Base-by-base conservation (phyloP, 345 rosid genomes). In the Noccaea bulbosa region DNA sequence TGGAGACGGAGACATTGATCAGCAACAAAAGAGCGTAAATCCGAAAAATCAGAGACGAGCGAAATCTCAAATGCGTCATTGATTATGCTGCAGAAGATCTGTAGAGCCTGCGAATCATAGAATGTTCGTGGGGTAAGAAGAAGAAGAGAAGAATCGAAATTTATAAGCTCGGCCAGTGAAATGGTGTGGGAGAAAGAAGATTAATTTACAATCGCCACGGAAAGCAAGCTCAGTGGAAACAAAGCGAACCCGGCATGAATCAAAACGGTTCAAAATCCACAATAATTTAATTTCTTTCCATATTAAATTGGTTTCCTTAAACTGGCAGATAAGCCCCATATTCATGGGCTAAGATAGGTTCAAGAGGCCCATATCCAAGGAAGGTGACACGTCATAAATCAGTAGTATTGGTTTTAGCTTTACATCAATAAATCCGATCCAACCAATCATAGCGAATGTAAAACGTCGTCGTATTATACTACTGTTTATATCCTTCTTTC, bases 1-100 rank as follows among this genome's bases (percentile, higher is more conserved):
- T 87, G 67, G 83, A 67, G 79, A 53, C 11, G 46, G 79, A 78
- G 40, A 71, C 44, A 35, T 71, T 48, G 67, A 79, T 51, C 4
- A 61, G 44, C 51, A 62, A 6, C 11, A 41, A 2, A 51, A 71
- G 15, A 61, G 52, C 35, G 75, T 16, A 71, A 61, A 70, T 60
- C 22, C 67, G 41, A n/a, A 70, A 50, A 35, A 32, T 60, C 27
- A 69, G 30, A 20, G 65, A 35, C 38, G 22, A 43, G 7, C 35
- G 54, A 63, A 69, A 60, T 33, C 74, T 40, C 45, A 61, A 71
- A 61, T 61, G 61, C 27, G 61, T 52, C 75, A 71, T 71, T 3
- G 61, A 40, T 60, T 70, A 39, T 11, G 14, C 33, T 40, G 24
- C 44, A 5, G 43, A 70, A 5, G 74, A 48, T 48, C 60, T 40